phyloP scores from a whole-genome alignment of 805 yeast genomes.

The Zygoascus ofunaensis region DNA sequence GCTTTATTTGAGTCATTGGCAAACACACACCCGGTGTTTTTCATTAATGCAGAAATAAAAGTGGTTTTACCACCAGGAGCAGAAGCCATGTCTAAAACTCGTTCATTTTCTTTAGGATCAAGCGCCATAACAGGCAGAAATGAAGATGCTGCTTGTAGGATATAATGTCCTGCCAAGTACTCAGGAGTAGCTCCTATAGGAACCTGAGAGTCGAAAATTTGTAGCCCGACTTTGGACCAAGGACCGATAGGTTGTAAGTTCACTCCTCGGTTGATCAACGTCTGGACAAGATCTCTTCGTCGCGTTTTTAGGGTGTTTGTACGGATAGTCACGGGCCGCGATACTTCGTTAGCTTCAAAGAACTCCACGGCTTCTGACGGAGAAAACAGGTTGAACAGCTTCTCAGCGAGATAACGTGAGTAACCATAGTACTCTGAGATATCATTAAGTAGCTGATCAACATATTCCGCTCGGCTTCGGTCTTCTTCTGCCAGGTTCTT shows the following conservation, averaged over 20 bases:
- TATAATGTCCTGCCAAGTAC: conserved; percentile 94
- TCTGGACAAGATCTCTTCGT: conserved; percentile 92
- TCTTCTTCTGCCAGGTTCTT: conserved; percentile 76
- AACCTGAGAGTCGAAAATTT: conserved; percentile 96
- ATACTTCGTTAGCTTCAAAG: conserved; percentile 95
- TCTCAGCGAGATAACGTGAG: conserved; percentile 84
- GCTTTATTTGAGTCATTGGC: conserved; percentile 97
- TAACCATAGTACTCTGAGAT: conserved; percentile 92
- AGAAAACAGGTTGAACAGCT: conserved; percentile 80
- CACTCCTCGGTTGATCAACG: conserved; percentile 92
- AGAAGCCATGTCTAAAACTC: conserved; percentile 97
- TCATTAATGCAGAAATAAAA: conserved; percentile 90
- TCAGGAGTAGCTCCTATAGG: conserved; percentile 99
- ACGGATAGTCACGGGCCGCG: conserved; percentile 93
- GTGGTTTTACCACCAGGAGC: conserved; percentile 99
- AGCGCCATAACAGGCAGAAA: conserved; percentile 96
- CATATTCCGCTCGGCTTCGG: conserved; percentile 74
- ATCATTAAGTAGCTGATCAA: conserved; percentile 69
- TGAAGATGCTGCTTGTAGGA: conserved; percentile 96
- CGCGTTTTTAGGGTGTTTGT: conserved; percentile 94
- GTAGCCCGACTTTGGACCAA: conserved; percentile 98
- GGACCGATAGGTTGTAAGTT: conserved; percentile 93
- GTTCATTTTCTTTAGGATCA: conserved; percentile 94
- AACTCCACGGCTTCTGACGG: conserved; percentile 97
- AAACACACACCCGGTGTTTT: conserved; percentile 93